Percentiles rank a stretch among this genome's conserved stretches.
phyloP scores from a whole-genome alignment of 768 basidiomycete genomes.

The Clitopilus hobsonii region DNA sequence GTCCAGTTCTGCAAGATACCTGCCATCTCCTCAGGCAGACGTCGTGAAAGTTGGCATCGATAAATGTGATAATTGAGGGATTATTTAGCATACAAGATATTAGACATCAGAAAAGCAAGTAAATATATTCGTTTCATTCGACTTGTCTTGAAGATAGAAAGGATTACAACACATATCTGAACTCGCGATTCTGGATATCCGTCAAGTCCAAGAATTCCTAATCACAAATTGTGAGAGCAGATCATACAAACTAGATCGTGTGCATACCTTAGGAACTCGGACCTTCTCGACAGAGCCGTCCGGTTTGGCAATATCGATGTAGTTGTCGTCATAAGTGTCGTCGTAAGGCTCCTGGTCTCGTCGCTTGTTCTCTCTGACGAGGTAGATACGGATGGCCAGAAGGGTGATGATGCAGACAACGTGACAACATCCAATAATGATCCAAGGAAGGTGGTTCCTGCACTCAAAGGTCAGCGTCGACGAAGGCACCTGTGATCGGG shows the following conservation, averaged over 20 bases:
- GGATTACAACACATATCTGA: conserved; percentile 62
- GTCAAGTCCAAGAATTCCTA: conserved; percentile 74
- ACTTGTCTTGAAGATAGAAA: no score
- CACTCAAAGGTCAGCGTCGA: not conserved
- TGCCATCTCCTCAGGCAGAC: not conserved
- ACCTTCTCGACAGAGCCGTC: conserved; percentile 51
- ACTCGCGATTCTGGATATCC: conserved; percentile 67
- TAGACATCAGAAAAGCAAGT: no score
- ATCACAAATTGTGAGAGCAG: not conserved
- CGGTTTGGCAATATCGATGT: conserved; percentile 42
- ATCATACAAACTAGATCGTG: not conserved
- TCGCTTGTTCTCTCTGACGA: conserved; percentile 57
- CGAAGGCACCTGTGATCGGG: not conserved
- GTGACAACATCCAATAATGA: conserved; percentile 67
- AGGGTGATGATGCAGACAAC: conserved; percentile 40
- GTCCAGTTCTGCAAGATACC: no score
- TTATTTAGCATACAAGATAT: not conserved
- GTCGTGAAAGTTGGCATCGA: no score
- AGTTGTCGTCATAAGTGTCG: conserved; percentile 56
- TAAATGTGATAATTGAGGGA: no score
- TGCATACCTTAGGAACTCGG: conserved; percentile 61
- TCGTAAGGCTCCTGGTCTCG: conserved; percentile 54
- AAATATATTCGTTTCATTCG: no score
- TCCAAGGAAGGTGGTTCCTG: conserved; percentile 75
- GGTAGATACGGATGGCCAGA: conserved; percentile 46